phyloP scores from a whole-genome alignment of 2,329 filamentous ascomycete species.

The Aureobasidium uvarum region DNA sequence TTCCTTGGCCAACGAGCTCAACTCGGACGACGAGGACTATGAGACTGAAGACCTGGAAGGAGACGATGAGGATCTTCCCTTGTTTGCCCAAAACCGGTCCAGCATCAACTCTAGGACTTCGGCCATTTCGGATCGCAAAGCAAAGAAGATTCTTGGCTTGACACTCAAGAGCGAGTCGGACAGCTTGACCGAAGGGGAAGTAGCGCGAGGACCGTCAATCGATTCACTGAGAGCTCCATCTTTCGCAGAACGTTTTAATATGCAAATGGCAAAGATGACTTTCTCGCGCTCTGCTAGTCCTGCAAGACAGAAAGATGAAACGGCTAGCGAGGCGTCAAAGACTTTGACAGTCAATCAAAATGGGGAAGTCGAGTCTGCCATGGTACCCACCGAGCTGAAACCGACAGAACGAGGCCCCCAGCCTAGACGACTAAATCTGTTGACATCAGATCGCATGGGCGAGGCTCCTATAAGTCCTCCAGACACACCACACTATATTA shows the following conservation, averaged over 20 bases:
- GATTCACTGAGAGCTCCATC: conserved; percentile 13
- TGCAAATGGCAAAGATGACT: conserved; percentile 7
- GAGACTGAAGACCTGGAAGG: conserved; percentile 56
- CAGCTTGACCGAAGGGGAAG: background rate
- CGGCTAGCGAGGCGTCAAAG: background rate
- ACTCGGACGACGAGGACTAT: conserved; percentile 77
- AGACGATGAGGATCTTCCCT: conserved; percentile 57
- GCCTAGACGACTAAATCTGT: background rate
- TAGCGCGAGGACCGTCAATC: background rate
- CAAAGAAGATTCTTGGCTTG: conserved; percentile 47
- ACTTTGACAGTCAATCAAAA: background rate
- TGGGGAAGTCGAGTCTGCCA: background rate
- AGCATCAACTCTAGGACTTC: conserved; percentile 13
- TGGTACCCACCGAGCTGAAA: conserved; percentile 7
- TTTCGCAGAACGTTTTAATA: background rate
- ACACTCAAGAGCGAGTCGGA: conserved; percentile 6
- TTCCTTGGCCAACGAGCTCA: conserved; percentile 79
- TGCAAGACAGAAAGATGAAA: conserved; percentile 10
- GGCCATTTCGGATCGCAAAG: conserved; percentile 39
- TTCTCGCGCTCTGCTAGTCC: conserved; percentile 19
- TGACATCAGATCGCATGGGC: background rate
- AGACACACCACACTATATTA: conserved; percentile 34
- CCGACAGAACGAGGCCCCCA: conserved; percentile 7
- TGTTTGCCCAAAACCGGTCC: conserved; percentile 52
- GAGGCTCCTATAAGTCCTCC: conserved; percentile 19